Conservation (phyloP, 345 rosid species). For the Acer campestre region DNA sequence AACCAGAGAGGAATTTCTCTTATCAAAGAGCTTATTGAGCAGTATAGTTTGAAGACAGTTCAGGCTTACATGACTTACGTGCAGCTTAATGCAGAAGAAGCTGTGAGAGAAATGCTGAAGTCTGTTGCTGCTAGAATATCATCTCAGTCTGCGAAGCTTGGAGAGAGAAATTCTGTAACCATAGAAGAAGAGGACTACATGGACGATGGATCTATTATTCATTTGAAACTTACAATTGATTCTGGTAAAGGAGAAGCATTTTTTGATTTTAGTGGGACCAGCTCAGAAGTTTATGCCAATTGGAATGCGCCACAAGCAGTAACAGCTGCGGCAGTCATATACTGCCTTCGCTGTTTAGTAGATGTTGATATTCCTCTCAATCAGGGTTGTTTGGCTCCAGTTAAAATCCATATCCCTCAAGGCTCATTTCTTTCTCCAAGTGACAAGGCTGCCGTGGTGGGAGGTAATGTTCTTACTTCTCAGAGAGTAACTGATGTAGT, state of each 20-base stretch:
- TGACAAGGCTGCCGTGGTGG: conserved; percentile 95
- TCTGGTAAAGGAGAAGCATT: conserved; percentile 73
- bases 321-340: conserved; percentile 91
- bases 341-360: conserved; percentile 88
- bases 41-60: conserved; percentile 79
- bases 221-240: conserved; percentile 71
- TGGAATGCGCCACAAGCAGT: conserved; percentile 99
- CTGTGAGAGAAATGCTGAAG: conserved; percentile 95
- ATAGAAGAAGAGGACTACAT: conserved; percentile 88
- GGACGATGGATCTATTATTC: conserved; percentile 93
- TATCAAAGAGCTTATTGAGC: conserved; percentile 87
- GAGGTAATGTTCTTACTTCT: conserved; percentile 94
- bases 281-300: conserved; percentile 90
- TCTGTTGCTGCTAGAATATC: conserved; percentile 69
- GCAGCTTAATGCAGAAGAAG: conserved; percentile 89
- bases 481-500: conserved; percentile 91
- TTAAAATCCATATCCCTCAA: conserved; percentile 66
- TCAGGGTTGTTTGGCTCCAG: conserved; percentile 96
- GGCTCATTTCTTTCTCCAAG: conserved; percentile 94
- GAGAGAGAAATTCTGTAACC: conserved; percentile 37
- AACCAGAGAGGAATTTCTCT: conserved; percentile 90
- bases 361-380: conserved; percentile 92
- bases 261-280: conserved; percentile 89
- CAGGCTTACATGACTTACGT: conserved; percentile 94
- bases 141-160: conserved; percentile 32